Evolutionary conservation across 2,329 filamentous ascomycete genomes (phyloP), one percentile per base, ranked within the genome.

Genomic region (Cercospora zeae-maydis): DNA sequence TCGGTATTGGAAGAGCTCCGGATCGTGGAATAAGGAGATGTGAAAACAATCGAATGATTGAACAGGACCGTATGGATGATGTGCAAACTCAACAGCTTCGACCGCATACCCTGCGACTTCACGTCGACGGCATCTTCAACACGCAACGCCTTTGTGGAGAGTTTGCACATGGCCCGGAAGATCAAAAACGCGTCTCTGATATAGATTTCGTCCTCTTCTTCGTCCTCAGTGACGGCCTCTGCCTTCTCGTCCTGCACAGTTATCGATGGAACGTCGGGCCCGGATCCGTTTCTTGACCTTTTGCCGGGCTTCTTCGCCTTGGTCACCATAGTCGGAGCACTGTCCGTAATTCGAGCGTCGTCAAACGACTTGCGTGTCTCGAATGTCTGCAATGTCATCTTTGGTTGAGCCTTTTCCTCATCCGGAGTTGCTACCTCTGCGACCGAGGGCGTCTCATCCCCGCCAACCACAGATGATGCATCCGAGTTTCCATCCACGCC

Each of bases 181-280:
- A 99, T 92, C 21, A 99, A 85, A 76, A 98, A 99, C 9, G 95
- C 93, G 78, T 99, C 95, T 70, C 95, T 91, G 71, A 98, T 92
- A 75, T 96, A 98, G 19, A 98, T 91, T 75, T 99, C 95, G 73
- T 99, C 95, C 74, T 96, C 86, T 74, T 96, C 92, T 63, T 88
- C 86, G 67, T 88, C 86, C 63, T 87, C 85, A 4, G 91, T 87
- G 24, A 83, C 74, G 21, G 82, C 79, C 60, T 89, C 86, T 33
- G 61, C 64, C 8, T 67, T 72, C 36, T 74, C 72, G 16, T 69
- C 67, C 39, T 76, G 73, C 0, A 76, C 69, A 4, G 66, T 73
- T 21, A 70, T 78, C 58, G 67, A 73, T 5, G 78, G 78, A 2
- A 79, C 64, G 27, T 79, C 79, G 8, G 72, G 69, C 1, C 81